Percentiles rank a stretch among this genome's conserved stretches.
Evolutionary conservation across 1,284 basidiomycete genomes (phyloP).

Genomic region (Papiliotrema nemorosa): DNA sequence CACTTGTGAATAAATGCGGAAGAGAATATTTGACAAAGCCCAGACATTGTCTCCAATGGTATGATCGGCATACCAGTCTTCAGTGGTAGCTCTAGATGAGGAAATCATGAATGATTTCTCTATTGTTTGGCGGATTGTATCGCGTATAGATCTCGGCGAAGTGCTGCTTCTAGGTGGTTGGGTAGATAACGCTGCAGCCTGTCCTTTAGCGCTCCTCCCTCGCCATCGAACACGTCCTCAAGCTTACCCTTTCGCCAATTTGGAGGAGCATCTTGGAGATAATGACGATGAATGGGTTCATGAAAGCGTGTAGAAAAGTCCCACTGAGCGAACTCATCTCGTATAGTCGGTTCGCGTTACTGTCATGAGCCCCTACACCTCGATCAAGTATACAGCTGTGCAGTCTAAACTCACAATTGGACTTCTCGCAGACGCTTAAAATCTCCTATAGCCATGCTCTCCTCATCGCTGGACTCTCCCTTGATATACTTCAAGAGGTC

Average conservation of each 20-base stretch:
- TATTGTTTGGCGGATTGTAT: slow-evolving; percentile 38
- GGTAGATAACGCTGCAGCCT: slow-evolving; percentile 28
- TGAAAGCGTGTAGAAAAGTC: slow-evolving; percentile 24
- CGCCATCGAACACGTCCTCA: not conserved
- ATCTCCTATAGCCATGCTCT: slow-evolving; percentile 11
- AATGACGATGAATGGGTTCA: slow-evolving; percentile 27
- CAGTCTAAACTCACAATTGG: slow-evolving; percentile 21
- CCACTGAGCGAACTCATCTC: slow-evolving; percentile 16
- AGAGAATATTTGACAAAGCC: slow-evolving; percentile 35
- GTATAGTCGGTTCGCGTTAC: slow-evolving; percentile 38
- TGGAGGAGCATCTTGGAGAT: slow-evolving; percentile 15
- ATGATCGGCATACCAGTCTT: not conserved
- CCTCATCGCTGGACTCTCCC: not conserved
- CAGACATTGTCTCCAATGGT: slow-evolving; percentile 35
- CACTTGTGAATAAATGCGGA: slow-evolving; percentile 38
- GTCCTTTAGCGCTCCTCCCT: not conserved
- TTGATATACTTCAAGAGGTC: slow-evolving; percentile 27
- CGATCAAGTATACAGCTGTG: not conserved
- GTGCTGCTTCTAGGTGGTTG: slow-evolving; percentile 22
- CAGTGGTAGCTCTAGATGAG: not conserved
- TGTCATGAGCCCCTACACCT: slow-evolving; percentile 7
- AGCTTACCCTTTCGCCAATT: slow-evolving; percentile 16
- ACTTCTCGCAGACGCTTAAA: slow-evolving; percentile 24
- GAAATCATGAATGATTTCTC: slow-evolving; percentile 35
- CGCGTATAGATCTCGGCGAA: slow-evolving; percentile 36